A percentile compares a stretch with the other conserved stretches of the same genome.
These are phyloP conservation scores for Penstemon eatonii DNA, from an alignment of 257 asterid genomes.

Conservation along the genomic window DNA sequence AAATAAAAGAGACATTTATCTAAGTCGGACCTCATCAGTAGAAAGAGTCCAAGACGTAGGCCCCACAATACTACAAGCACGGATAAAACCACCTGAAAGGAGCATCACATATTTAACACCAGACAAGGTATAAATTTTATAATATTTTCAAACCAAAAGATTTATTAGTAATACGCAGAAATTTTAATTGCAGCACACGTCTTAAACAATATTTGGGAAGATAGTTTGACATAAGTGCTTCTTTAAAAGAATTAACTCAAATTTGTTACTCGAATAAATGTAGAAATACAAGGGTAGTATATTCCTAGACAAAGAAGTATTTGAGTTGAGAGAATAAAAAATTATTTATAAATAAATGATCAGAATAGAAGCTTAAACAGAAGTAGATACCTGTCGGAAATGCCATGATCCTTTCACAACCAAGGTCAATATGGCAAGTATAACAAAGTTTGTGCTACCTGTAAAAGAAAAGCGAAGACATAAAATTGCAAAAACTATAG, in stretches of 20 bases:
- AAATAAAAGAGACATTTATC: constrained; percentile 13
- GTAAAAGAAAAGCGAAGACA: constrained; percentile 20
- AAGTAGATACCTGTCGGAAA: constrained; percentile 74
- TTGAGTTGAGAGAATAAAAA: background rate
- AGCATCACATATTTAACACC: background rate
- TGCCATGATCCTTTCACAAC: constrained; percentile 85
- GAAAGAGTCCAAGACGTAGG: constrained; percentile 79
- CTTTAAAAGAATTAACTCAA: constrained; percentile 4
- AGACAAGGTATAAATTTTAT: background rate
- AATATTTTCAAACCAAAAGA: background rate
- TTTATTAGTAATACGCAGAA: background rate
- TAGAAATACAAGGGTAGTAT: background rate
- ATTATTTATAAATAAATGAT: constrained; percentile 2
- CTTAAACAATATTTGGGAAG: background rate
- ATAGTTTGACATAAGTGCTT: background rate
- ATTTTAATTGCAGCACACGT: background rate
- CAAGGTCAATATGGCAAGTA: constrained; percentile 82
- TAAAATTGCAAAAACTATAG: background rate
- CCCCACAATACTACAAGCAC: constrained; percentile 82
- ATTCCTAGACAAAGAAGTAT: background rate
- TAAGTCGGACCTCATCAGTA: constrained; percentile 69
- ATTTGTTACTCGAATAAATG: constrained; percentile 1
- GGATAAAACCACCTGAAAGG: constrained; percentile 71
- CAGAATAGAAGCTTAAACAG: constrained; percentile 20
- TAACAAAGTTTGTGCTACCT: constrained; percentile 90